Conservation (phyloP, 2,329 filamentous ascomycete genomes). For the Coniochaeta sp. region DNA sequence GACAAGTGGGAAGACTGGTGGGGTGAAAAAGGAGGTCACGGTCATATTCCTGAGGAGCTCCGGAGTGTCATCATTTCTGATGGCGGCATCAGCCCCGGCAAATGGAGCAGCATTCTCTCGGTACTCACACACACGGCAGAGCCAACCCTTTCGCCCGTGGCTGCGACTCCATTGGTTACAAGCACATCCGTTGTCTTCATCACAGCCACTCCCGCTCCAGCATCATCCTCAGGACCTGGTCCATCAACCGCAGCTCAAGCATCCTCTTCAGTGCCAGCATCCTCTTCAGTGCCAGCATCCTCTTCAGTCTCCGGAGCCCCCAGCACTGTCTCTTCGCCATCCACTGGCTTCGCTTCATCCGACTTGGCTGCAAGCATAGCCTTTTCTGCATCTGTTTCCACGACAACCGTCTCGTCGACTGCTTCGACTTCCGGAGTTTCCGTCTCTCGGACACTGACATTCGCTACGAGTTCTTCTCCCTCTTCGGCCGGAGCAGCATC, state of each 20-base stretch:
- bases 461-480: too few species aligned
- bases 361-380: not conserved
- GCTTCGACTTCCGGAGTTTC: not conserved
- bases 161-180: not conserved
- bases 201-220: too few species aligned
- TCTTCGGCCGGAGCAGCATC: not conserved
- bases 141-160: not conserved
- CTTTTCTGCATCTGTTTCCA: not conserved
- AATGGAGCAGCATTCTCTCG: not conserved
- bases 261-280: not conserved
- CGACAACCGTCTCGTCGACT: not conserved
- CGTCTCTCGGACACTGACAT: too few species aligned
- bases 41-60: not conserved
- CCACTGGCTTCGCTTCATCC: not conserved
- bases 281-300: not conserved
- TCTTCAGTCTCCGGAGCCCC: too few species aligned
- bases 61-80: not conserved
- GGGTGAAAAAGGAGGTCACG: not conserved
- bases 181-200: not conserved
- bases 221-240: not conserved
- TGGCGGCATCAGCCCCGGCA: not conserved
- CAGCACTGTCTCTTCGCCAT: not conserved
- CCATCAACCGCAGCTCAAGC: not conserved
- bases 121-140: not conserved
- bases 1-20: not conserved